Base-by-base conservation (phyloP, 2,329 filamentous ascomycete genomes). In the Colletotrichum gigasporum region DNA sequence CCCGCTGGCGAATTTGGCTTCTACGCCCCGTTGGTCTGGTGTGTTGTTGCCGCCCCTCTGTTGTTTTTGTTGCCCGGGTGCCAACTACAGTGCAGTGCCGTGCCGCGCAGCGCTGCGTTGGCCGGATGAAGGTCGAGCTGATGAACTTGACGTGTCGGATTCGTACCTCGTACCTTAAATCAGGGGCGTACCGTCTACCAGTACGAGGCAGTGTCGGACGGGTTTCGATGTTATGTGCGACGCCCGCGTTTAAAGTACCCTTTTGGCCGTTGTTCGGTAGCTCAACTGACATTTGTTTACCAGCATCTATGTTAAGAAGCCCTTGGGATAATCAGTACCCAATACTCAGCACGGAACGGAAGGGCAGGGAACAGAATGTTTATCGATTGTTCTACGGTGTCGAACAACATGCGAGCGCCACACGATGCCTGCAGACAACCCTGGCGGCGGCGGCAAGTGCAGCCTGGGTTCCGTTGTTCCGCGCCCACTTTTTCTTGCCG, bases 151-250 rank as follows among this genome's bases (percentile, higher is more conserved):
- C 30, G 34, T 60, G 48, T 61, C 61, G 56, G 61, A 35, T 61
- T 61, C 56, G 48, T 48, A 61, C 22, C 57, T 61, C 61, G 61
- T 54, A 61, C 48, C 48, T 44, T 64, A 61, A 42, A 48, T 14
- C 10, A n/a, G 9, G 22, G 6, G 8, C 51, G 39, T 34, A 24
- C 51, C 32, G 18, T 11, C 20, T n/a, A 16, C 14, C 50, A 12
- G n/a, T 12, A 42, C 16, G 24, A 24, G 35, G 9, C 51, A 26
- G 32, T 14, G 51, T 7, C 34, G 10, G 58, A 30, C 18, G 10
- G 34, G 42, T 11, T 35, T 39, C 12, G 24, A 42, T 45, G 41
- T n/a, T 44, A 22, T 32, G 30, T 39, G 50, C 28, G 50, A 47
- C 50, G 39, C 57, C 37, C 48, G 47, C 39, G 41, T 22, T 24